Evolutionary conservation across 2,329 filamentous ascomycete genomes (phyloP), one percentile per base, ranked within the genome.

Genomic region (Ophiosphaerella herpotricha): DNA sequence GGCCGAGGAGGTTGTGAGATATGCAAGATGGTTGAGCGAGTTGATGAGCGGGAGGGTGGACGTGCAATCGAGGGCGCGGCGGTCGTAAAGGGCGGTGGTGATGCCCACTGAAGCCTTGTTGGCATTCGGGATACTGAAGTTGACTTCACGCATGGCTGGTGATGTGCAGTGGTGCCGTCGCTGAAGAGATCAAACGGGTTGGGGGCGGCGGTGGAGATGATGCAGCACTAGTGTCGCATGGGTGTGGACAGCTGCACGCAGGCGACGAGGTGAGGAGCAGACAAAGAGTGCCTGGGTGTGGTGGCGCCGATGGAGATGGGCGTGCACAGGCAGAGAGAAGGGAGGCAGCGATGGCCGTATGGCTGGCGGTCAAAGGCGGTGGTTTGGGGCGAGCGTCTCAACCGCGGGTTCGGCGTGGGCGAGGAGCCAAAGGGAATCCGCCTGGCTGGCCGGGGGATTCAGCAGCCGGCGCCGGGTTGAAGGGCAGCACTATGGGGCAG

Each of bases 21-120:
- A 97, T 60, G 94, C 93, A 61, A 99, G 89, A 74, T 99, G 94
- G 77, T 97, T 99, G 72, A 99, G 86, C 0, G 94, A 99, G 81
- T 97, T 99, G 80, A 99, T 97, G 56, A 99, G 85, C 45, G 94
- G 94, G 26, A 99, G 83, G 0, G 94, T 99, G 33, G 94, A 99
- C 46, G 94, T 99, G 80, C 94, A 99, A 75, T 99, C 94, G 67
- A 99, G 88, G 42, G 94, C 94, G 73, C 94, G 88, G 61, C 94
- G 90, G 78, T 99, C 94, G 76, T 99, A 99, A 56, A 99, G 85
- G 73, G 94, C 95, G 49, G 94, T 97, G 62, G 94, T 99, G 78
- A 99, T 99, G 77, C 93, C 93, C 70, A 96, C 92, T 51, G 93
- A 96, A 70, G 94, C 94, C 88, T 97, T 97, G 79, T 97, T 97